Evolutionary conservation across 495 filamentous ascomycete genomes (phyloP).

Genomic region (Viridothelium virens): DNA sequence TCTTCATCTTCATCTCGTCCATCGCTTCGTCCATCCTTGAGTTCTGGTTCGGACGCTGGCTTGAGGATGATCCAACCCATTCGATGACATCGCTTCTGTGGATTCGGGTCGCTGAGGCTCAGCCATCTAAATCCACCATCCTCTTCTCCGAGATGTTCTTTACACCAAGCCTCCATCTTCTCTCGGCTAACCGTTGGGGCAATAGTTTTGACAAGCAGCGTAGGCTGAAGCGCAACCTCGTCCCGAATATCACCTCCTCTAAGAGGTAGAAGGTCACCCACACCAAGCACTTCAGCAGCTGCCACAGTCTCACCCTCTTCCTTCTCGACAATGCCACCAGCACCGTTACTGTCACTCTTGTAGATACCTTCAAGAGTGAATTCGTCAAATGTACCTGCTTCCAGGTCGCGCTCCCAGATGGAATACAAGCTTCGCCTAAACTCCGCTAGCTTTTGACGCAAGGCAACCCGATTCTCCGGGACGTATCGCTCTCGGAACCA

Average conservation of each 20-base stretch:
- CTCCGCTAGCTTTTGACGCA: conserved; percentile 61
- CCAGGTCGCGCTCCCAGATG: conserved; percentile 79
- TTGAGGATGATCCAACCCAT: conserved; percentile 98
- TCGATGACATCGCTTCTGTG: conserved; percentile 89
- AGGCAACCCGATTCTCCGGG: conserved; percentile 61
- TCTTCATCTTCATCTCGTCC: conserved; percentile 57
- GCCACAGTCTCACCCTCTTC: conserved; percentile 90
- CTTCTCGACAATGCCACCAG: conserved; percentile 79
- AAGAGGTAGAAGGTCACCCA: conserved; percentile 77
- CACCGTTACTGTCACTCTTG: conserved; percentile 84
- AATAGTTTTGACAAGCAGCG: conserved; percentile 94
- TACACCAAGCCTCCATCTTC: conserved; percentile 87
- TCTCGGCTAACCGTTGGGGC: conserved; percentile 91
- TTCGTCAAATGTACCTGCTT: conserved; percentile 78
- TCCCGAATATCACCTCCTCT: conserved; percentile 75
- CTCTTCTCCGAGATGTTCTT: conserved; percentile 77
- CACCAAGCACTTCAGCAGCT: conserved; percentile 83
- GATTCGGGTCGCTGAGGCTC: conserved; percentile 92
- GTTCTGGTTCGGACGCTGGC: conserved; percentile 56
- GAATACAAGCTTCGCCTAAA: conserved; percentile 66
- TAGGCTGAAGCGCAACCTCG: conserved; percentile 73
- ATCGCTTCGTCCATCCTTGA: conserved; percentile 53
- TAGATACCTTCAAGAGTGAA: conserved; percentile 93
- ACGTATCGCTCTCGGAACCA: conserved; percentile 98
- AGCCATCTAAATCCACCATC: conserved; percentile 86